Base-by-base conservation (phyloP, 257 asterid genomes). In the Fraxinus quadrangulata region DNA sequence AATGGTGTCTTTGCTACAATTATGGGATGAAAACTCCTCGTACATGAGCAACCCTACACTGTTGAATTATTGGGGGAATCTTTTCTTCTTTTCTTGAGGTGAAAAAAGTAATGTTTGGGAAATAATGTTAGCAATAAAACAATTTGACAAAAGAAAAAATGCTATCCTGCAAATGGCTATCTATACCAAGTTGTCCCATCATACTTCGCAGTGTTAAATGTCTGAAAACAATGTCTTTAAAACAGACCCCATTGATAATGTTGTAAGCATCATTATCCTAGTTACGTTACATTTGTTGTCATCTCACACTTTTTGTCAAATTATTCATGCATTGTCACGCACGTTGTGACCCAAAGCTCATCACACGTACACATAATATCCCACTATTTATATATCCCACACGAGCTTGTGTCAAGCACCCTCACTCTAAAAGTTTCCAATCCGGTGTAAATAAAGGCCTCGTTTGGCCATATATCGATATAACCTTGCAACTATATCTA, bases 51-150 rank as follows among this genome's bases (percentile, higher is more conserved):
- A 42, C 49, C 51, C 51, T 42, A 42, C 36, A 26, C 66, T 36
- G 72, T 13, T 40, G 80, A 81, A 81, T 74, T 71, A 80, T 77
- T 36, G 77, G 67, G 71, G 74, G 80, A 73, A 70, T 70, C 79
- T 19, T 80, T 83, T 36, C 78, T 66, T 80, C 34, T 80, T 61
- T 80, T 83, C 72, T 74, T 56, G 69, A 45, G 70, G 47, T 59
- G 69, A 67, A 80, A 42, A 42, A 79, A 71, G 30, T 73, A 2
- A 67, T 34, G 61, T 28, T 70, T 21, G 51, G 17, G 51, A 12
- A 42, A 42, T 42, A 42, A 42, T 42, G 51, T 0, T 12, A 42
- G 76, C 59, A 76, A 51, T 72, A 73, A 28, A 67, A 19, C 78
- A 31, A 75, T 49, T 79, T 37, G 9, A 61, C 49, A 28, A 30